phyloP scores from a whole-genome alignment of 2,329 filamentous ascomycete genomes.

The Aspergillus puulaauensis region DNA sequence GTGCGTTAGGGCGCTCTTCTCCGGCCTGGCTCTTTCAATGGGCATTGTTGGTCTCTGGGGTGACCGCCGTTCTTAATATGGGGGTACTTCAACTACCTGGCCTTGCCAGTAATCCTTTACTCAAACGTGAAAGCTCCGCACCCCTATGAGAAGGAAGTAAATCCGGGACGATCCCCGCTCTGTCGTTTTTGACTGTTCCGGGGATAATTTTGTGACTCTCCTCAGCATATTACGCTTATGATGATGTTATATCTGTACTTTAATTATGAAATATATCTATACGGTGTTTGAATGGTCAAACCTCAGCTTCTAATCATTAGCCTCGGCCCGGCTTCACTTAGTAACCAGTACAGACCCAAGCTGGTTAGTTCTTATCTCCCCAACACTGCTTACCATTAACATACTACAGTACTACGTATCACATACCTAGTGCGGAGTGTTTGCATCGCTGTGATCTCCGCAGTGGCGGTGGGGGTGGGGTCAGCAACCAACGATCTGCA shows the following conservation, averaged over 20 bases:
- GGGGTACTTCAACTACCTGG: neutral
- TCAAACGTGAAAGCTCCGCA: neutral
- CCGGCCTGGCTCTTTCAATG: conserved; percentile 45
- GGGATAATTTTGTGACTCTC: neutral
- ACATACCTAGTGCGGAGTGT: too few relatives aligned
- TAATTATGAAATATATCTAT: neutral
- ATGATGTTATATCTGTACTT: conserved; percentile 1
- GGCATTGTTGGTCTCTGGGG: conserved; percentile 51
- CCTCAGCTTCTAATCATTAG: too few relatives aligned
- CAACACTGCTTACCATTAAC: neutral
- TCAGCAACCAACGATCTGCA: neutral
- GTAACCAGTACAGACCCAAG: too few relatives aligned
- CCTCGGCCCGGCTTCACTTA: too few relatives aligned
- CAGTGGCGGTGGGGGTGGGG: conserved; percentile 27
- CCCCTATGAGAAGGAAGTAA: neutral
- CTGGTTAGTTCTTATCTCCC: neutral
- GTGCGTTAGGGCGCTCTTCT: conserved; percentile 37
- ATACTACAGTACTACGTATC: too few relatives aligned
- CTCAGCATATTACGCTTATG: neutral
- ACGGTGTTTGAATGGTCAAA: neutral
- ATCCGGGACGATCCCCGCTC: neutral
- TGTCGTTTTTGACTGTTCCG: neutral
- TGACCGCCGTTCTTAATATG: conserved; percentile 27
- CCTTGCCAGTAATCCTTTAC: neutral
- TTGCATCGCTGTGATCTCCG: conserved; percentile 2